Conservation (phyloP, 495 filamentous ascomycete genomes). For the Penicillium crystallinum region DNA sequence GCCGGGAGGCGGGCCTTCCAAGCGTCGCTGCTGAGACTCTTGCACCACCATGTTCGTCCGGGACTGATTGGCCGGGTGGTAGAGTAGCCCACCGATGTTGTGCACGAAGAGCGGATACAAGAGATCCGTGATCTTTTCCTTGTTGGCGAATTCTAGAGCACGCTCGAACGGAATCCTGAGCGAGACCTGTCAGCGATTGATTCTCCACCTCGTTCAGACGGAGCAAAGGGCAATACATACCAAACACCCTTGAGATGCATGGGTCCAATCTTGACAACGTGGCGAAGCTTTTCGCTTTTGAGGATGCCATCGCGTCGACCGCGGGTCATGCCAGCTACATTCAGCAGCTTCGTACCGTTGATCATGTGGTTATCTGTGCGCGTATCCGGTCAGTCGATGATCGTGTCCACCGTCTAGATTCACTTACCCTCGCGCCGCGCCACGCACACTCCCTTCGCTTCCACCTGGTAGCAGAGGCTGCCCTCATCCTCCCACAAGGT, state of each 20-base stretch:
- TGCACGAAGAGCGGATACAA: slow-evolving; percentile 96
- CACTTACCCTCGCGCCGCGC: slow-evolving; percentile 86
- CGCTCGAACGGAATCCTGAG: slow-evolving; percentile 94
- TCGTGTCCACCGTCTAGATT: too few species aligned
- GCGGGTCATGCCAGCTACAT: slow-evolving; percentile 96
- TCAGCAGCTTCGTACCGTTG: slow-evolving; percentile 94
- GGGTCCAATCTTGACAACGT: slow-evolving; percentile 97
- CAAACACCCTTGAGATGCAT: slow-evolving; percentile 99
- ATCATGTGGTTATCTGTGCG: slow-evolving; percentile 96
- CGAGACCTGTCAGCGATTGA: background rate
- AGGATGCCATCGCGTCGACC: slow-evolving; percentile 93
- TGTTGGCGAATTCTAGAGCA: slow-evolving; percentile 95
- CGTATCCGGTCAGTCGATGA: slow-evolving; percentile 5
- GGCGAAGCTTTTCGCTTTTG: slow-evolving; percentile 93
- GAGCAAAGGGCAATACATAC: slow-evolving; percentile 65
- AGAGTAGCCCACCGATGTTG: slow-evolving; percentile 90
- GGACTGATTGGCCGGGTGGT: slow-evolving; percentile 85
- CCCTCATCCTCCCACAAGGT: slow-evolving; percentile 99
- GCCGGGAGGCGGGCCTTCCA: slow-evolving; percentile 31
- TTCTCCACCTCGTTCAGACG: background rate
- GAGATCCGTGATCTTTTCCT: slow-evolving; percentile 96
- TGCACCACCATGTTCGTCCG: slow-evolving; percentile 83
- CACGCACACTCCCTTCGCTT: slow-evolving; percentile 93
- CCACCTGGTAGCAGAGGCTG: slow-evolving; percentile 95
- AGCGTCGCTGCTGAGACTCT: slow-evolving; percentile 72